Percentiles rank a stretch among this genome's conserved stretches.
Conservation (phyloP, 1,284 basidiomycete genomes). For the Trichosporon ovoides region DNA sequence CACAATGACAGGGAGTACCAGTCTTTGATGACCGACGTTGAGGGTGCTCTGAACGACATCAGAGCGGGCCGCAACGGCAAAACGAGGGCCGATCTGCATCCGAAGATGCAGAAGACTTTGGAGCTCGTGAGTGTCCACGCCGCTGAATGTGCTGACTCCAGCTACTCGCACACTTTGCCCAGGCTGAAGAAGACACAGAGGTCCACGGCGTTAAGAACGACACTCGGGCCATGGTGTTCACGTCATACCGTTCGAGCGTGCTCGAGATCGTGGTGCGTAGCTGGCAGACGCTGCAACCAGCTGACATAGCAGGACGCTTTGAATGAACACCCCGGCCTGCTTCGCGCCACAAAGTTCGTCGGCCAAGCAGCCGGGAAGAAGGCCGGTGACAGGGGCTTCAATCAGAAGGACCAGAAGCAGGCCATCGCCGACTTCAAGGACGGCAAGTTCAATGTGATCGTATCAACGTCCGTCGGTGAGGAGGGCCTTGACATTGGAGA, state of each 20-base stretch:
- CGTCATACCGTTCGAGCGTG: constrained; percentile 79
- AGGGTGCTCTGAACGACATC: constrained; percentile 39
- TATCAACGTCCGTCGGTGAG: constrained; percentile 95
- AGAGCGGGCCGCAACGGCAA: constrained; percentile 44
- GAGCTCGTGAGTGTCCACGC: constrained; percentile 51
- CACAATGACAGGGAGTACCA: constrained; percentile 44
- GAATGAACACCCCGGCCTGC: constrained; percentile 64
- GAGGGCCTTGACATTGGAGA: constrained; percentile 99
- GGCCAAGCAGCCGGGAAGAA: constrained; percentile 83
- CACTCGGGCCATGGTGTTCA: constrained; percentile 94
- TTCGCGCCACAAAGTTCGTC: constrained; percentile 77
- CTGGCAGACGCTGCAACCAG: no score
- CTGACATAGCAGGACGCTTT: constrained; percentile 54
- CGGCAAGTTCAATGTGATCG: constrained; percentile 84
- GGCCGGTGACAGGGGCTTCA: constrained; percentile 69
- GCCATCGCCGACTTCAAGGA: constrained; percentile 75
- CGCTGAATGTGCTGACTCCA: constrained; percentile 14
- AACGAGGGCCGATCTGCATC: constrained; percentile 57
- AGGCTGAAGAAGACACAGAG: constrained; percentile 55
- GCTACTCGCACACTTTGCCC: constrained; percentile 72
- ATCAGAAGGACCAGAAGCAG: constrained; percentile 80
- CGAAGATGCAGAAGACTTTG: constrained; percentile 85
- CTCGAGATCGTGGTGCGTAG: constrained; percentile 71
- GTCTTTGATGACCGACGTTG: constrained; percentile 42
- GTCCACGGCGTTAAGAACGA: constrained; percentile 48